Conservation (phyloP, 2,329 filamentous ascomycete species). For the Aspergillus alliaceus region DNA sequence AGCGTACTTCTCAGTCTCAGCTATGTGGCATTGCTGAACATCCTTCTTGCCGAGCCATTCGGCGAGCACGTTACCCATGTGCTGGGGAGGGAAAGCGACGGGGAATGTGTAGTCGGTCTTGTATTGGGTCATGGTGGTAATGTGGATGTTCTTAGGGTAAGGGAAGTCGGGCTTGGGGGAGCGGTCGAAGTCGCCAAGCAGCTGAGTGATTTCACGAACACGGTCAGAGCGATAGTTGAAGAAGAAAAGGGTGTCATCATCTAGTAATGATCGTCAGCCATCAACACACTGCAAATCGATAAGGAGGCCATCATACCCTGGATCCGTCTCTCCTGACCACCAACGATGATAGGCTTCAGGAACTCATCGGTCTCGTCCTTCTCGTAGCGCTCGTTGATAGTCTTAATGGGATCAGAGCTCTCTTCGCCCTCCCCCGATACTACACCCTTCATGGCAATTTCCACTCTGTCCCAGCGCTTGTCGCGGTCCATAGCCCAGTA, state of each 20-base stretch:
- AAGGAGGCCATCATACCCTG: conserved; percentile 60
- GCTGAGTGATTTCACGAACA: conserved; percentile 91
- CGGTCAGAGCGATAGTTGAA: conserved; percentile 99
- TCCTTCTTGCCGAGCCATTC: conserved; percentile 92
- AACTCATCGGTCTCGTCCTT: conserved; percentile 94
- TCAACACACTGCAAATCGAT: not conserved
- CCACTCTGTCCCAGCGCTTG: conserved; percentile 96
- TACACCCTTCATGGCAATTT: conserved; percentile 84
- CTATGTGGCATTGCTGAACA: conserved; percentile 90
- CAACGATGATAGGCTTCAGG: conserved; percentile 94
- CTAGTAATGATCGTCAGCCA: conserved; percentile 46
- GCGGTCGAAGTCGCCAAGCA: conserved; percentile 88
- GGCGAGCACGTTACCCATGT: conserved; percentile 96
- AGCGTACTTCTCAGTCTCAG: conserved; percentile 98
- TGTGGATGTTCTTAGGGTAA: conserved; percentile 81
- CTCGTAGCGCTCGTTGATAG: conserved; percentile 84
- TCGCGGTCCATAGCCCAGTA: conserved; percentile 99
- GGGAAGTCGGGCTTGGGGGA: conserved; percentile 88
- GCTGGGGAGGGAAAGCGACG: conserved; percentile 88
- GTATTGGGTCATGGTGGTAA: conserved; percentile 98
- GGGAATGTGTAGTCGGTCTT: conserved; percentile 93
- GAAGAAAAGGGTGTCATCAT: conserved; percentile 95
- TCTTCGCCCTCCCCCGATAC: conserved; percentile 84
- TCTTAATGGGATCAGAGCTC: conserved; percentile 78
- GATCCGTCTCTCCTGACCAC: conserved; percentile 80